Percentiles rank a stretch among this genome's conserved stretches.
These are phyloP conservation scores for Dinochytrium kinnereticum DNA, from an alignment of 371 early-diverging fungal species.

Conservation along the genomic window DNA sequence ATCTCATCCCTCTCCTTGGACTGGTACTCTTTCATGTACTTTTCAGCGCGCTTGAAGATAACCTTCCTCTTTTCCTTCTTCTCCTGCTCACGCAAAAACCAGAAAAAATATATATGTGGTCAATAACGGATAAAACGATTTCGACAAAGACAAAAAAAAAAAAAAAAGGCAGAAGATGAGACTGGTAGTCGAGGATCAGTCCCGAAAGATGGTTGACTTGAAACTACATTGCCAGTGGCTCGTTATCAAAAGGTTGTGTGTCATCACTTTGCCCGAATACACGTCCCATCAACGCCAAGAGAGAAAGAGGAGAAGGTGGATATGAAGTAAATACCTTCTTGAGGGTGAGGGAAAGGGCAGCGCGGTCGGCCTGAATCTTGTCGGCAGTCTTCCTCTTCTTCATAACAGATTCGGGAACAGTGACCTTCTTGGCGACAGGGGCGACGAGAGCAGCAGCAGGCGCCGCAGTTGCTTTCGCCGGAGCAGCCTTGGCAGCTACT, in stretches of 20 bases:
- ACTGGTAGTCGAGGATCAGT: constrained; percentile 56
- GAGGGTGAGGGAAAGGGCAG: constrained; percentile 66
- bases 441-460: background rate
- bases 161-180: constrained; percentile 9
- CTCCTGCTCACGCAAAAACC: constrained; percentile 72
- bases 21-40: constrained; percentile 94
- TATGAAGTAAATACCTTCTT: constrained; percentile 66
- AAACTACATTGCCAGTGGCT: constrained; percentile 68
- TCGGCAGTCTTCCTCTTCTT: constrained; percentile 94
- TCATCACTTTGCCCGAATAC: no score
- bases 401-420: constrained; percentile 90
- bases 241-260: no score
- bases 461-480: background rate
- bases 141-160: no score
- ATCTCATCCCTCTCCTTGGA: constrained; percentile 85
- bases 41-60: constrained; percentile 97
- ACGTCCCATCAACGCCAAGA: no score
- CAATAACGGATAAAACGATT: no score
- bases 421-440: constrained; percentile 27
- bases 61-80: constrained; percentile 84
- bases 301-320: background rate
- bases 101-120: constrained; percentile 15
- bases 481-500: background rate
- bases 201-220: constrained; percentile 86
- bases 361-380: constrained; percentile 80